Percentiles rank a stretch among this genome's conserved stretches.
phyloP scores from a whole-genome alignment of 495 filamentous ascomycete species.

The Annulohypoxylon nitens region DNA sequence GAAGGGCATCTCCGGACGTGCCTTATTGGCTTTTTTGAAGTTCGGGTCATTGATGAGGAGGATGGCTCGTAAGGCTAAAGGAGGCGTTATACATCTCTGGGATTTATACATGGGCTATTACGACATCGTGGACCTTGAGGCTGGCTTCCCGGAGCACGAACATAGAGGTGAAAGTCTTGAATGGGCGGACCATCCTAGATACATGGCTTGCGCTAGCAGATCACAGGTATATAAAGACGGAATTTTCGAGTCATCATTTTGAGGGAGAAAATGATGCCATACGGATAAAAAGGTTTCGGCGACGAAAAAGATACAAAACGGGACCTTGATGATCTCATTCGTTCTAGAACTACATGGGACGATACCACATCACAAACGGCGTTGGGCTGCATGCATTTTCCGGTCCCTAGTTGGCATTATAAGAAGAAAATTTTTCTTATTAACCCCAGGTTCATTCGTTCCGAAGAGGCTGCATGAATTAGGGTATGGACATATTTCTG shows the following conservation, averaged over 20 bases:
- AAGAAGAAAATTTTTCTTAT: background rate
- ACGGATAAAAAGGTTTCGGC: background rate
- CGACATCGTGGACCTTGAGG: constrained; percentile 4
- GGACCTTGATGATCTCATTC: background rate
- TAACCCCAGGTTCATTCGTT: constrained; percentile 13
- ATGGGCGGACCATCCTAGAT: background rate
- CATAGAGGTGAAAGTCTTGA: background rate
- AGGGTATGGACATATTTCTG: constrained; percentile 10
- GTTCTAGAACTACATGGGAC: constrained; percentile 16
- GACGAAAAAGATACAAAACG: background rate
- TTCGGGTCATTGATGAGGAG: background rate
- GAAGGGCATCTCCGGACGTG: constrained; percentile 15
- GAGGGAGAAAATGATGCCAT: background rate
- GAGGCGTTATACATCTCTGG: constrained; percentile 21
- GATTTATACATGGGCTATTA: constrained; percentile 42
- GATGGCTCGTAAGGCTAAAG: constrained; percentile 4
- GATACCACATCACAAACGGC: constrained; percentile 24
- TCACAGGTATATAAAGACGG: background rate
- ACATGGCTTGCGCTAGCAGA: background rate
- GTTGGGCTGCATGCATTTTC: constrained; percentile 36
- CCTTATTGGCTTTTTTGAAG: constrained; percentile 23
- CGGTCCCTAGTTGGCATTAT: constrained; percentile 25
- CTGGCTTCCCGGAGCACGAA: background rate
- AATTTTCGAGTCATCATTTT: constrained; percentile 9
- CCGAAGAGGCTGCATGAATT: constrained; percentile 8